phyloP scores from a whole-genome alignment of 2,329 filamentous ascomycete genomes.

The Coleophoma cylindrospora region DNA sequence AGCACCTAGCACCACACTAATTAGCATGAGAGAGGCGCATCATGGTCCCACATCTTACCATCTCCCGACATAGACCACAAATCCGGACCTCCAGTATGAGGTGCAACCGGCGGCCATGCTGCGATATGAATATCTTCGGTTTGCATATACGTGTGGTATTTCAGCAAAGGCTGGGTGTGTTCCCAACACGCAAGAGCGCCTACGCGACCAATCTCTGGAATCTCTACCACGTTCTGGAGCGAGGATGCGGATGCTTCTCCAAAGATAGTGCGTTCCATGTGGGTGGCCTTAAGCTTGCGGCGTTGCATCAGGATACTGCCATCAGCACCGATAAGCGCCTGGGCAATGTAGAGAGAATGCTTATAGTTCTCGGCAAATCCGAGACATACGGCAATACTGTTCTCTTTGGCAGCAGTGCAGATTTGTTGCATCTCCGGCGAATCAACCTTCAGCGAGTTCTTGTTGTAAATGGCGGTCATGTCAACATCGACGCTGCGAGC shows the following conservation, averaged over 20 bases:
- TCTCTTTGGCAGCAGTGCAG: conserved; percentile 32
- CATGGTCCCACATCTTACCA: conserved; percentile 1
- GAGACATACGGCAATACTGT: conserved; percentile 39
- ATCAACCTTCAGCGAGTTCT: conserved; percentile 35
- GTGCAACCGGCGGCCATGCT: conserved; percentile 46
- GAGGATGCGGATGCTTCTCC: conserved; percentile 50
- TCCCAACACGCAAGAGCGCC: conserved; percentile 19
- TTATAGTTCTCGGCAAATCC: conserved; percentile 45
- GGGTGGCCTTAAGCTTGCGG: conserved; percentile 51
- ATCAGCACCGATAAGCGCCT: conserved; percentile 43
- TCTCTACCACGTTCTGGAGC: conserved; percentile 26
- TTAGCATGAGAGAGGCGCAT: no score
- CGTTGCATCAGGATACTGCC: conserved; percentile 47
- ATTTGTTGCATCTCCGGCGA: conserved; percentile 39
- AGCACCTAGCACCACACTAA: conserved; percentile 33
- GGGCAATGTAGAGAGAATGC: conserved; percentile 42
- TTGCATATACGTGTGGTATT: conserved; percentile 40
- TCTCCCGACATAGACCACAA: conserved; percentile 15
- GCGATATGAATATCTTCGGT: conserved; percentile 49
- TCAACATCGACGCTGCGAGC: neutral
- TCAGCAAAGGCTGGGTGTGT: conserved; percentile 48
- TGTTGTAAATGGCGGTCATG: conserved; percentile 27
- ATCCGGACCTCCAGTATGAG: conserved; percentile 36
- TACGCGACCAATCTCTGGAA: conserved; percentile 12
- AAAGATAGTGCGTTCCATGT: conserved; percentile 50